Evolutionary conservation across 441 rosid species (phyloP).

Genomic region (Populus hybrid): DNA sequence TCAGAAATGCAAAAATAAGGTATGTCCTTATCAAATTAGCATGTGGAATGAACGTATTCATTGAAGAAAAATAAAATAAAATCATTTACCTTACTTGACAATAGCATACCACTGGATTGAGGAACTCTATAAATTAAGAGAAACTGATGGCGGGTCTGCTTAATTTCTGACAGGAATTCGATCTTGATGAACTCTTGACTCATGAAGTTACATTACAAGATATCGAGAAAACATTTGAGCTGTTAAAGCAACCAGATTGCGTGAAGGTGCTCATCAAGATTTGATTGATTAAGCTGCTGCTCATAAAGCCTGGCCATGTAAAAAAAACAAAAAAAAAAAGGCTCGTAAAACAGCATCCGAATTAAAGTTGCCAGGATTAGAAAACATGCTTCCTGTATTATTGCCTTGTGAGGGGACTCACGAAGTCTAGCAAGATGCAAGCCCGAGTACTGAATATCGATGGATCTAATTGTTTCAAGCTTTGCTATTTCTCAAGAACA

Average conservation of each 20-base stretch:
- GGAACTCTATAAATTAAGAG: neutral
- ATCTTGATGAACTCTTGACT: slow-evolving; percentile 31
- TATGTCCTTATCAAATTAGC: neutral
- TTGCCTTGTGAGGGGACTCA: no score
- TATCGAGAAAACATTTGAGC: slow-evolving; percentile 23
- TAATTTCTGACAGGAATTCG: slow-evolving; percentile 28
- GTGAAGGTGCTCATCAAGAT: slow-evolving; percentile 42
- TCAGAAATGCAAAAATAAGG: slow-evolving; percentile 41
- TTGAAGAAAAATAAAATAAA: neutral
- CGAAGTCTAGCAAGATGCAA: neutral
- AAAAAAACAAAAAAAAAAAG: no score
- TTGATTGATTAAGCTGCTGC: neutral
- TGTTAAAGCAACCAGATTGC: slow-evolving; percentile 36
- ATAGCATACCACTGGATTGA: neutral
- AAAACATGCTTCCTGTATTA: neutral
- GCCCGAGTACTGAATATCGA: no score
- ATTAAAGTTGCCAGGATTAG: neutral
- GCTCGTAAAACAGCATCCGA: neutral
- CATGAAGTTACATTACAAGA: slow-evolving; percentile 37
- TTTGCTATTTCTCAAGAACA: no score
- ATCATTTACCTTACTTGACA: neutral
- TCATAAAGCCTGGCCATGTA: neutral
- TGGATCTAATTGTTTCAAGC: no score
- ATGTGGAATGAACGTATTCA: neutral
- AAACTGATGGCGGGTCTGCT: neutral